Evolutionary conservation across 768 basidiomycete genomes (phyloP), one percentile per base, ranked within the genome.

Genomic region (Rhodocollybia butyracea): DNA sequence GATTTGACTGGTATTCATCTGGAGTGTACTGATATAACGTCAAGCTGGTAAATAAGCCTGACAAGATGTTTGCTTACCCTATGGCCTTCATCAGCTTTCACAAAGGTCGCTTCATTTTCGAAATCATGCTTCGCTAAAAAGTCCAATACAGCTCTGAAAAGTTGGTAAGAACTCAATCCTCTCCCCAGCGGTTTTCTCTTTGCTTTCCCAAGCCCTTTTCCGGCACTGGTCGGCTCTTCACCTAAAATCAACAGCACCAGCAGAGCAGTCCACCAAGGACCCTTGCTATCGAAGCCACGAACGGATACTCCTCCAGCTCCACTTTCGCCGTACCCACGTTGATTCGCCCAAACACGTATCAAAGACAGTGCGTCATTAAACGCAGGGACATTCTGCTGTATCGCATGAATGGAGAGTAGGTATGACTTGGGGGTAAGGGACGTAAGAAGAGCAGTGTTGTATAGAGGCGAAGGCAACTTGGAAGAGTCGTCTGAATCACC

Each of bases 341-440:
- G 89, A 47, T 86, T 84, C 1, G 91, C 91, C 97, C 97, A 99
- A 15, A 95, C 80, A 10, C 92, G 82, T 15, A 98, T 80, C 1
- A 98, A 76, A 0, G 88, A 77, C 8, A 93, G 67, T 0, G 91
- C 91, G 48, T 94, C 87, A 1, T 70, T 67, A 66, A 91, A 94
- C 0, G 85, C 78, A 0, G 88, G 78, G 10, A 82, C 70, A 11
- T 79, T 72, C 39, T 87, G 74, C 43, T 82, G 78, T 29, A 82
- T 60, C 46, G 75, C 64, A 63, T 88, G 81, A 7, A 81, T 72
- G 8, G 75, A 70, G 30, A 86, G 75, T 5, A 89, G 76, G 45
- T 82, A 77, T 2, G 74, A 60, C 60, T 78, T 76, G 3, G 84
- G 78, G 7, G 75, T 76, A 43, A 71, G 67, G 45, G 72, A 68